Evolutionary conservation across 1,284 basidiomycete genomes (phyloP), one percentile per base, ranked within the genome.

Genomic region (Sporisorium scitamineum): DNA sequence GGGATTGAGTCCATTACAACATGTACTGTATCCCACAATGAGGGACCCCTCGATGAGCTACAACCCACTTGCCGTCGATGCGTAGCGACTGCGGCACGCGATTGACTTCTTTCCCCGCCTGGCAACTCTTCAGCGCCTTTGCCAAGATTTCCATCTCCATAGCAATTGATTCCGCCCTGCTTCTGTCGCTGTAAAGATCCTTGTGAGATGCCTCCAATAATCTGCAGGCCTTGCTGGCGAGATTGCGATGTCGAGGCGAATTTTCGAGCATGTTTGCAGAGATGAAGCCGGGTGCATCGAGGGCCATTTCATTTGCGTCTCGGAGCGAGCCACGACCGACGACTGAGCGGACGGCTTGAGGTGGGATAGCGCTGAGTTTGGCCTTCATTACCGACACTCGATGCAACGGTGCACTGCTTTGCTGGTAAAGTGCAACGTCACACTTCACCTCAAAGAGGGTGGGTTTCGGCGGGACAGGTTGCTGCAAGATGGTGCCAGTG

Each of bases 231-330:
- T 20, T 31, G 18, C 47, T 8, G 29, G 29, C 48, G 1, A 7
- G 13, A 27, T 20, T 5, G 27, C 27, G 27, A 50, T 8, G 1
- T 18, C 11, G 37, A 39, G 2, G 26, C 22, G 11, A 6, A 18
- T 3, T 29, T 13, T 48, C 18, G 16, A 29, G 18, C 16, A 18
- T 48, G 18, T 7, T 31, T 5, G n/a, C 29, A 16, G 29, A 50
- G n/a, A 50, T 50, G 47, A 29, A 48, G 47, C 16, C 10, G 47
- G 29, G 29, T 50, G 13, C n/a, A 9, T 50, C 48, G n/a, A n/a
- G 48, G 18, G n/a, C 13, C 48, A 50, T 18, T 42, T 42, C 39
- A 42, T 42, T n/a, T 42, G 39, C 16, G 18, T 31, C 29, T 50
- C 48, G 27, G 48, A 20, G 48, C 29, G 48, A 50, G 26, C 27